Evolutionary conservation across 192 early-diverging fungal species (phyloP), one percentile per base, ranked within the genome.

Genomic region (Umbelopsis ramanniana): DNA sequence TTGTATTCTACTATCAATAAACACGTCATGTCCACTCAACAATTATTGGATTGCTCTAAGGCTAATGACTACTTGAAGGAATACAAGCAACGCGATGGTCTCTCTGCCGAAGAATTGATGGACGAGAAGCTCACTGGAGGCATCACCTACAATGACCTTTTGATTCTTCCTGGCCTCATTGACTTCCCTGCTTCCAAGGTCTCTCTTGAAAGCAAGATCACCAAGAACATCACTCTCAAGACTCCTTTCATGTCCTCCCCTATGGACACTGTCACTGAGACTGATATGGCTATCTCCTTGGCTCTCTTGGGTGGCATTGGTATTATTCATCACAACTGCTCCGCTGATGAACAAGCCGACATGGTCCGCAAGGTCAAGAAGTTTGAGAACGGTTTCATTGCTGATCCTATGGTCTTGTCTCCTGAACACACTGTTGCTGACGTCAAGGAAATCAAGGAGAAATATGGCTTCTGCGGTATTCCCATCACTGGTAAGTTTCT

Each of bases 181-280:
- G 87, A 95, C 85, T 99, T 99, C 79, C 87, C 93, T 52, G 95
- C 95, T 19, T 84, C 89, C 74, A 81, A 83, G 10, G 92, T 94
- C 43, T 82, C 84, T 63, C 88, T 96, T 60, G 93, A 94, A 74
- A 92, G 92, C 76, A 86, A 87, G 76, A 90, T 99, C 73, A 97
- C 96, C 22, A 94, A 90, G 83, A 90, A 95, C 71, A 95, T 94
- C 74, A 83, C 87, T 60, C 87, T 99, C 84, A 95, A 94, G 82
- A 94, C 95, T 14, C 97, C 97, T 6, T 93, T 99, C 79, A 75
- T 97, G 75, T 96, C 95, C 22, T 93, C 91, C 69, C 97, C 96
- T 68, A 99, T 99, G 97, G 97, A 99, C 82, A 99, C 97, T 40
- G 97, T 99, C 23, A 97, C 97, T 37, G 96, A 99, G 85, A 86